phyloP scores from a whole-genome alignment of 805 yeast genomes.

The Debaryomyces hansenii region DNA sequence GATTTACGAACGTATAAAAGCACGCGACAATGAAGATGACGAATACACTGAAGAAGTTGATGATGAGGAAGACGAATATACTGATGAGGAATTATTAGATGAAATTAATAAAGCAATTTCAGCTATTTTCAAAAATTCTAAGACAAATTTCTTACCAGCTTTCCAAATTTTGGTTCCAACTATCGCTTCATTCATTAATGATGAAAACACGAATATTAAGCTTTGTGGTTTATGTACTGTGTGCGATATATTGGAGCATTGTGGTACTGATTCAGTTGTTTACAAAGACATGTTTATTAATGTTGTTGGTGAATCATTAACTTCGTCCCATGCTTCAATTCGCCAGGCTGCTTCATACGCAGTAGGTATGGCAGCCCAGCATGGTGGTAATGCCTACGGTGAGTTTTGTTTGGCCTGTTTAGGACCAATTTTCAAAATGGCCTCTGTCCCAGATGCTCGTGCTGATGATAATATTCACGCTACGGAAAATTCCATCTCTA shows the following conservation, averaged over 20 bases:
- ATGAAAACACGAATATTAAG: constrained; percentile 65
- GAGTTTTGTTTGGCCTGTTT: constrained; percentile 69
- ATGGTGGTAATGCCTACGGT: constrained; percentile 62
- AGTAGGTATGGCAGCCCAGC: constrained; percentile 83
- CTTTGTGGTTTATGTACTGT: constrained; percentile 78
- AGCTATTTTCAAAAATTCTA: constrained; percentile 64
- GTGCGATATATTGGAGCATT: constrained; percentile 77
- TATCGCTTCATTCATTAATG: constrained; percentile 59
- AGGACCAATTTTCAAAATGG: constrained; percentile 71
- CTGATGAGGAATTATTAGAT: constrained; percentile 88
- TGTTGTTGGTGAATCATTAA: constrained; percentile 64
- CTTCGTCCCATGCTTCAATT: constrained; percentile 64
- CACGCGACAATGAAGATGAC: constrained; percentile 74
- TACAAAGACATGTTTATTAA: constrained; percentile 66
- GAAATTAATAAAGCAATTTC: constrained; percentile 78
- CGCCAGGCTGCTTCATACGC: constrained; percentile 87
- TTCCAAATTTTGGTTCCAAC: constrained; percentile 67
- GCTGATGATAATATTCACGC: constrained; percentile 83
- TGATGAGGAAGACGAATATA: constrained; percentile 78
- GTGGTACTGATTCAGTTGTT: constrained; percentile 66
- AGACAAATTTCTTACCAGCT: constrained; percentile 57
- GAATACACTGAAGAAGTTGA: constrained; percentile 86
- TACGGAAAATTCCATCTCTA: constrained; percentile 79
- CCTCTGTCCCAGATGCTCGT: constrained; percentile 75
- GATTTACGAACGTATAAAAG: constrained; percentile 66